phyloP scores from a whole-genome alignment of 305 asterid genomes.

The Salvia sclarea region DNA sequence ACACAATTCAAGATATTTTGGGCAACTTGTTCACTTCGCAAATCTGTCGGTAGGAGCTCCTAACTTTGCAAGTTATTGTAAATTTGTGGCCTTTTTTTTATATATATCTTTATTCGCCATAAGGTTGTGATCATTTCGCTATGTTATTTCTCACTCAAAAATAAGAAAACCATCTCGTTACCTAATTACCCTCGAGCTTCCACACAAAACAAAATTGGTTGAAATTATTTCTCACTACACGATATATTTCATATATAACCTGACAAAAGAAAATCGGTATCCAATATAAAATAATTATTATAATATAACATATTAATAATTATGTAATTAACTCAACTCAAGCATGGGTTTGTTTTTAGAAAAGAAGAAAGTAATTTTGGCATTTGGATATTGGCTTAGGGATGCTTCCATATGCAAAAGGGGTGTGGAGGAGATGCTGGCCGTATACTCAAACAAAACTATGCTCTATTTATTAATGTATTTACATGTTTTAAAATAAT shows the following conservation, averaged over 20 bases:
- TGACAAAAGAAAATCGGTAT: background rate
- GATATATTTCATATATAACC: background rate
- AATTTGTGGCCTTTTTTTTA: too few relatives aligned
- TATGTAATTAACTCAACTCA: background rate
- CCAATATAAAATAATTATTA: background rate
- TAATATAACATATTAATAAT: background rate
- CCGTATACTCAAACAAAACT: conserved; percentile 3
- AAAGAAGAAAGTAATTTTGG: background rate
- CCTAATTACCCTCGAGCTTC: background rate
- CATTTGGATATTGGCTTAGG: conserved; percentile 10
- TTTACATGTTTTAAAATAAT: background rate
- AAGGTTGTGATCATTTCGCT: too few relatives aligned
- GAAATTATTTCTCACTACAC: background rate
- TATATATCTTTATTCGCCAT: too few relatives aligned
- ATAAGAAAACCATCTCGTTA: background rate
- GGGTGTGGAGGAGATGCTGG: conserved; percentile 15
- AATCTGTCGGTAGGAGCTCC: too few relatives aligned
- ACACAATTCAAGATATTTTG: too few relatives aligned
- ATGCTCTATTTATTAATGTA: background rate
- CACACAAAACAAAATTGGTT: background rate
- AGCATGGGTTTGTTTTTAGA: background rate
- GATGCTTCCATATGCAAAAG: conserved; percentile 26
- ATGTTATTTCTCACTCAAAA: background rate
- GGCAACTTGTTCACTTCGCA: too few relatives aligned
- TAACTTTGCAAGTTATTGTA: too few relatives aligned